Evolutionary conservation across 805 yeast species (phyloP).

Genomic region (Schwanniomyces pseudopolymorphus): DNA sequence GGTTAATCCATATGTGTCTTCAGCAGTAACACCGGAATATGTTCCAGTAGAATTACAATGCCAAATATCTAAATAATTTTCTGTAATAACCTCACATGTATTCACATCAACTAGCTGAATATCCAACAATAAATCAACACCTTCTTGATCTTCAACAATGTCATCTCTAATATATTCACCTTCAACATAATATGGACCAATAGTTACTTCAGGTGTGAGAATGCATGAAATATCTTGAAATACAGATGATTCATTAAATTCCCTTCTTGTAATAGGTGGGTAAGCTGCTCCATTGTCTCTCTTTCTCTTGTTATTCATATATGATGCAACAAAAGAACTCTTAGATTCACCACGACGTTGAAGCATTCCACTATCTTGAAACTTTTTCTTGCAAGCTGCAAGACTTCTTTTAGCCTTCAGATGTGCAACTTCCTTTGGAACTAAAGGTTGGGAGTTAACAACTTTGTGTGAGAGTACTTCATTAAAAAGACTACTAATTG

Average conservation of each 20-base stretch:
- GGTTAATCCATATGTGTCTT: no score
- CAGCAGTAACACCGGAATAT: no score
- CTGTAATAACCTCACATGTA: neutral
- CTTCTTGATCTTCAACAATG: slow-evolving; percentile 1
- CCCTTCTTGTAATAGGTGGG: neutral
- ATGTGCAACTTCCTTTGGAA: no score
- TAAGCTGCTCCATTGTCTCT: neutral
- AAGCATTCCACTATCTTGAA: no score
- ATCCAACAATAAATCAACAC: slow-evolving; percentile 1
- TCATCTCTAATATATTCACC: slow-evolving; percentile 3
- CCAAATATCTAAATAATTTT: slow-evolving; percentile 1
- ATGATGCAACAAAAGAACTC: neutral
- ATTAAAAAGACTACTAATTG: no score
- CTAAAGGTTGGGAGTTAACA: no score
- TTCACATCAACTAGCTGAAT: slow-evolving; percentile 1
- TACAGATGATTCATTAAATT: neutral
- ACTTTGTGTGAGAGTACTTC: no score
- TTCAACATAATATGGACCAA: slow-evolving; percentile 2
- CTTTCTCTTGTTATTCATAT: neutral
- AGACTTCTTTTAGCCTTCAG: no score
- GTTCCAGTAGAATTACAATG: slow-evolving; percentile 1
- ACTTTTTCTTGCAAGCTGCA: no score
- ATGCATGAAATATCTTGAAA: slow-evolving; percentile 1
- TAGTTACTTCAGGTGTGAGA: slow-evolving; percentile 1
- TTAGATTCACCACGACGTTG: no score